Evolutionary conservation across 257 asterid genomes (phyloP), one percentile per base, ranked within the genome.

Genomic region (Rubia yunnanensis): DNA sequence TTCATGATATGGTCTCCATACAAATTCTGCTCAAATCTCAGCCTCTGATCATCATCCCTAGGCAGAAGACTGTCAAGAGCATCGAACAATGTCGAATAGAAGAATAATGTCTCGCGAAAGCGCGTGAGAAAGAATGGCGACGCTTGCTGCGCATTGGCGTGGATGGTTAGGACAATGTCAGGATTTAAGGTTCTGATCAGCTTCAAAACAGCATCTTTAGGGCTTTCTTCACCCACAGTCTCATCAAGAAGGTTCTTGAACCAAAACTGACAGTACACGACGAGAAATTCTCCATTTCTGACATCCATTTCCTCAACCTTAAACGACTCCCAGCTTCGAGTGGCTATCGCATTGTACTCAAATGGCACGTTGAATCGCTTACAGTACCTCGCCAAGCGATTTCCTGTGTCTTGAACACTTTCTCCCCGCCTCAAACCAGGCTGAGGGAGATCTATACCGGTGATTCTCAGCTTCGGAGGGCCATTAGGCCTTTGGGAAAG

Each of bases 381-480:
- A 35, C 77, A 72, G 31, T 72, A 72, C 44, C 57, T 36, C 26
- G 72, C 77, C 46, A 72, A 28, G 27, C 72, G 77, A 9, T 14
- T 63, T 0, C 77, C 77, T 2, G 77, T 66, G 64, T 58, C 58
- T 22, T 72, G 68, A 3, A 58, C 15, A 20, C 26, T 13, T 22
- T 72, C 77, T 26, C 55, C 36, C 3, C 72, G 77, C n/a, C 64
- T 26, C 28, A 72, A 50, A 1, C 77, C 72, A 7, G 77, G 30
- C 44, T 66, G 72, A 52, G 77, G 77, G n/a, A 50, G 22, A 18
- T 66, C 72, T 10, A 72, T 66, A 1, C 77, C 77, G 0, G 77
- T 72, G 24, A 72, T 66, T 14, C 72, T 66, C 6, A 72, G 69
- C 62, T 59, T 66, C 30, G 69, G 77, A 55, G 77, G 72, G 0